Evolutionary conservation across 352 stramenopile genomes (phyloP).

Genomic region (Phytopythium delawarense): DNA sequence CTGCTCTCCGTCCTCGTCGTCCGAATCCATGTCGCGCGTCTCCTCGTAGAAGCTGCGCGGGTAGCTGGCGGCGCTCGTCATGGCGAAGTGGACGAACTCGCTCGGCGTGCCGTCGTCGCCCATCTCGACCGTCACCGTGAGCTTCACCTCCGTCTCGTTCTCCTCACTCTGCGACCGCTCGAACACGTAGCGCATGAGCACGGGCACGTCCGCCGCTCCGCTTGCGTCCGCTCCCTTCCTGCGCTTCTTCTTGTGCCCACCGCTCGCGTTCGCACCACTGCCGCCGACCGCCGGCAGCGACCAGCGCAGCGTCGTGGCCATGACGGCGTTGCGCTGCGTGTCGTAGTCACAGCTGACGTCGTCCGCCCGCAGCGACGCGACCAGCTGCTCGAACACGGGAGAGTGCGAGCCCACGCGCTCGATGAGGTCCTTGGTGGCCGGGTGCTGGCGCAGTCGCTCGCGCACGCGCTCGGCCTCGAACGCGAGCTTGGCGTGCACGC

Average conservation of each 20-base stretch:
- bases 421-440: constrained; percentile 57
- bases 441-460: constrained; percentile 54
- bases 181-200: constrained; percentile 52
- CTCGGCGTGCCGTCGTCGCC: constrained; percentile 30
- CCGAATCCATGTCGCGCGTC: constrained; percentile 28
- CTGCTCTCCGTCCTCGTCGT: constrained; percentile 21
- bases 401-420: constrained; percentile 41
- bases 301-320: constrained; percentile 55
- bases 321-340: constrained; percentile 49
- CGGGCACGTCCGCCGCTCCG: constrained; percentile 13
- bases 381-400: constrained; percentile 42
- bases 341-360: constrained; percentile 66
- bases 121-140: constrained; percentile 34
- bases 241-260: constrained; percentile 36
- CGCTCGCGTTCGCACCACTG: constrained; percentile 5
- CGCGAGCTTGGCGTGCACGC: constrained; percentile 48
- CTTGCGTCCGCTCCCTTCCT: constrained; percentile 18
- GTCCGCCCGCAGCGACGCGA: constrained; percentile 37
- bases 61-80: constrained; percentile 49
- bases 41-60: constrained; percentile 76
- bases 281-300: constrained; percentile 17
- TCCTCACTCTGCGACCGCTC: constrained; percentile 25
- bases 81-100: constrained; percentile 58
- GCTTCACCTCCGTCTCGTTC: constrained; percentile 41
- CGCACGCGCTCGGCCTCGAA: constrained; percentile 68